Evolutionary conservation across 345 rosid species (phyloP).

Genomic region (Boechera retrofracta): DNA sequence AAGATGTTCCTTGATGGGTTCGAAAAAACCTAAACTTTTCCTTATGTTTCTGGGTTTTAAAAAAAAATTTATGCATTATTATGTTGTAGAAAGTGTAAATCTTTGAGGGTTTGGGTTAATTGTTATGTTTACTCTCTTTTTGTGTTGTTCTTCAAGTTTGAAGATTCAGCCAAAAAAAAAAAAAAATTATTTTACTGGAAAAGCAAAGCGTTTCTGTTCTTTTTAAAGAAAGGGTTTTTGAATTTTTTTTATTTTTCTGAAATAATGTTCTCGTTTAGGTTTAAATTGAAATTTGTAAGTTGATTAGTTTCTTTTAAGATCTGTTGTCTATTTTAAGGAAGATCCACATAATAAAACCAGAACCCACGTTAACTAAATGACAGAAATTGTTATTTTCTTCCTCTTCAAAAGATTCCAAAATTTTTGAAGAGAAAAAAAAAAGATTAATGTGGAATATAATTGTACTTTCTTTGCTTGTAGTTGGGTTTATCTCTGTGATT

Average conservation of each 20-base stretch:
- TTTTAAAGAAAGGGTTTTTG: background rate
- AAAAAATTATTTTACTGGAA: background rate
- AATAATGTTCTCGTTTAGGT: background rate
- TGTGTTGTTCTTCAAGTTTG: constrained; percentile 23
- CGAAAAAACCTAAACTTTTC: background rate
- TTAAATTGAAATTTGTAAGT: constrained; percentile 13
- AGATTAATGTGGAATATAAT: constrained; percentile 26
- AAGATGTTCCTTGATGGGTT: background rate
- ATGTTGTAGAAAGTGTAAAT: constrained; percentile 5
- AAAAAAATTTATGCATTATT: constrained; percentile 4
- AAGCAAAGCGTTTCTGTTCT: constrained; percentile 22
- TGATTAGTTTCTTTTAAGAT: constrained; percentile 22
- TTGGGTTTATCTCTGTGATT: constrained; percentile 40
- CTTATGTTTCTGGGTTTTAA: background rate
- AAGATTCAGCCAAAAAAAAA: constrained; percentile 25
- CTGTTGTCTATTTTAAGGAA: constrained; percentile 40
- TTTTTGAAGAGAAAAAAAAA: constrained; percentile 19
- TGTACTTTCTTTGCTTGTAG: constrained; percentile 46
- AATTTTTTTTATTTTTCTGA: background rate
- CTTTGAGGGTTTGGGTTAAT: constrained; percentile 12
- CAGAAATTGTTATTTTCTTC: background rate
- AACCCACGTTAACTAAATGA: constrained; percentile 34
- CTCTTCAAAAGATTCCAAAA: constrained; percentile 19
- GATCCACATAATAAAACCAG: constrained; percentile 31
- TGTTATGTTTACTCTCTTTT: constrained; percentile 23